Percentiles rank a stretch among this genome's conserved stretches.
Evolutionary conservation across 202 grass and related monocot genomes (phyloP).

Genomic region (Panicum virgatum): DNA sequence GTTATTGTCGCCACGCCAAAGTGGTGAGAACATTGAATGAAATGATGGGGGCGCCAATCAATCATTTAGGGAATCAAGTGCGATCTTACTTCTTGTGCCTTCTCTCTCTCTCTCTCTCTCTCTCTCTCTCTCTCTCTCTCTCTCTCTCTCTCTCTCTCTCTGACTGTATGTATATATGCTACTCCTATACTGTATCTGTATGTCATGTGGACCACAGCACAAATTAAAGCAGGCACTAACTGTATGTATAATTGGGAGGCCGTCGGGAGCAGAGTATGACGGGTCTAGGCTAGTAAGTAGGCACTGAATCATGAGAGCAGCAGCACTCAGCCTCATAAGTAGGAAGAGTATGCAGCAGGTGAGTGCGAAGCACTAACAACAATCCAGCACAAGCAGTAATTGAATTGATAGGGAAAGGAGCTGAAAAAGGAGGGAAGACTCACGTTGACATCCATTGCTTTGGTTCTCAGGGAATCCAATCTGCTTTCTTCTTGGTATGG

Average conservation of each 20-base stretch:
- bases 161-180: too few relatives aligned
- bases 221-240: too few relatives aligned
- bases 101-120: too few relatives aligned
- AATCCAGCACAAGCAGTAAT: background rate
- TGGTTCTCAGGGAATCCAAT: background rate
- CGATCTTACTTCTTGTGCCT: background rate
- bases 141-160: too few relatives aligned
- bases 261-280: background rate
- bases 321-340: background rate
- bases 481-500: background rate
- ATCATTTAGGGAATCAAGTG: conserved; percentile 10
- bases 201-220: background rate
- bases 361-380: background rate
- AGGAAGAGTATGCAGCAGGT: too few relatives aligned
- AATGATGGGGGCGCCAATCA: background rate
- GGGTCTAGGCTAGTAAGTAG: background rate
- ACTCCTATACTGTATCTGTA: background rate
- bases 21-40: background rate
- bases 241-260: too few relatives aligned
- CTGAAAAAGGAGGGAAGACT: background rate
- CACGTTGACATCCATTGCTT: conserved; percentile 18
- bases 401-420: background rate
- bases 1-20: background rate
- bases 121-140: too few relatives aligned
- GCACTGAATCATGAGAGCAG: background rate